These are phyloP conservation scores for Cryomyces minteri DNA, from an alignment of 495 filamentous ascomycete genomes.

Conservation along the genomic window DNA sequence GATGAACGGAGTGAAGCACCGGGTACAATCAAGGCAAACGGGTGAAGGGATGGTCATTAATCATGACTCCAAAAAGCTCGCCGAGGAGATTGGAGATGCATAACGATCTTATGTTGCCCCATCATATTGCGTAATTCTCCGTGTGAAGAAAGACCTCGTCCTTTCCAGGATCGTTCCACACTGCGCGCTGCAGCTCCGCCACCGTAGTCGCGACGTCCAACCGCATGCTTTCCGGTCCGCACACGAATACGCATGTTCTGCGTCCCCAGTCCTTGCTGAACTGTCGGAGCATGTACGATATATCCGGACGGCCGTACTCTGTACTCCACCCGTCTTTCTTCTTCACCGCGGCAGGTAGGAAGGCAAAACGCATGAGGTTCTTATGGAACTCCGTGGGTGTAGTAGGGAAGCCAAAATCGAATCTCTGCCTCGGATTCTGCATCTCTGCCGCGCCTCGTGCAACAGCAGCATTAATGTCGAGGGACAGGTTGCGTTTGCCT, in stretches of 20 bases:
- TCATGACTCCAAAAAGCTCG: too few relatives aligned
- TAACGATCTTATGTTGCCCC: too few relatives aligned
- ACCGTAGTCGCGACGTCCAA: slow-evolving; percentile 71
- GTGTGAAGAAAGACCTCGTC: slow-evolving; percentile 93
- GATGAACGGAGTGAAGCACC: too few relatives aligned
- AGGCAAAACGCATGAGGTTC: slow-evolving; percentile 73
- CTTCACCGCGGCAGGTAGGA: slow-evolving; percentile 42
- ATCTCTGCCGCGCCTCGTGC: slow-evolving; percentile 21
- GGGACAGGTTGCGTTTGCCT: slow-evolving; percentile 2
- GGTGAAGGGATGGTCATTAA: too few relatives aligned
- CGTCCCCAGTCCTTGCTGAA: slow-evolving; percentile 59
- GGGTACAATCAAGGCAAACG: too few relatives aligned
- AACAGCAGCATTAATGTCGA: slow-evolving; percentile 1
- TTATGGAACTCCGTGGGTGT: slow-evolving; percentile 66
- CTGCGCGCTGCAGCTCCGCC: slow-evolving; percentile 61
- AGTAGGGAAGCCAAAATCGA: slow-evolving; percentile 59
- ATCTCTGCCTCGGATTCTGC: slow-evolving; percentile 20
- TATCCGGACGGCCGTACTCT: slow-evolving; percentile 82
- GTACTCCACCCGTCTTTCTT: slow-evolving; percentile 71
- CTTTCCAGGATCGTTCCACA: slow-evolving; percentile 54
- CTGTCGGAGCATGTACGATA: slow-evolving; percentile 65
- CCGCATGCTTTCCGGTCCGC: slow-evolving; percentile 73
- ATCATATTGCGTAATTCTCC: slow-evolving; percentile 76
- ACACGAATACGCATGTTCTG: slow-evolving; percentile 84
- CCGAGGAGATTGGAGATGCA: too few relatives aligned